phyloP scores from a whole-genome alignment of 2,329 filamentous ascomycete genomes.

The Fusarium transvaalense region DNA sequence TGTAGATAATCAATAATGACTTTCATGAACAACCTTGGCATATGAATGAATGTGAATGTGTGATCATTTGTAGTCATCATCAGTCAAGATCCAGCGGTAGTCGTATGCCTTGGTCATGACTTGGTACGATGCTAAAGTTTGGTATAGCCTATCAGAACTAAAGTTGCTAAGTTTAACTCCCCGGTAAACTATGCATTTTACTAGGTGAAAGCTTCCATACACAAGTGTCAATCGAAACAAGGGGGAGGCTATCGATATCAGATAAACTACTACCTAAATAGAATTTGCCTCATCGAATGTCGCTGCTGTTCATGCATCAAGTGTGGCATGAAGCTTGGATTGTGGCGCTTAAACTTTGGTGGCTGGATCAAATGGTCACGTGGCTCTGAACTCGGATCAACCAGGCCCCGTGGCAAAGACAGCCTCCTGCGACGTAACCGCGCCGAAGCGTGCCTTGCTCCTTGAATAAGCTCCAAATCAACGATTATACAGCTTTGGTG shows the following conservation, averaged over 20 bases:
- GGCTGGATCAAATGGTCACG: conserved; percentile 36
- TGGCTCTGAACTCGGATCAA: conserved; percentile 47
- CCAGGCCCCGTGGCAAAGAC: conserved; percentile 37
- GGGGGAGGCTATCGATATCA: conserved; percentile 16
- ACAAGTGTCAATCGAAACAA: conserved; percentile 1
- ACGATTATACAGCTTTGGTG: conserved; percentile 51
- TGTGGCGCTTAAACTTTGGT: conserved; percentile 7
- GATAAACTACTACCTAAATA: conserved; percentile 19
- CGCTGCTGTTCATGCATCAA: not conserved
- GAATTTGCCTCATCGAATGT: not conserved
- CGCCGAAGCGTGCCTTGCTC: conserved; percentile 46
- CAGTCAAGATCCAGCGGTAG: not conserved
- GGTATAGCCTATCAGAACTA: conserved; percentile 19
- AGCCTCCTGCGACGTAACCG: conserved; percentile 46
- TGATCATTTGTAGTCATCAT: not conserved
- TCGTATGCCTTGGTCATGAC: not conserved
- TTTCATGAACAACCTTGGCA: conserved; percentile 23
- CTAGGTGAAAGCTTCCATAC: conserved; percentile 4
- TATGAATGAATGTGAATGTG: not conserved
- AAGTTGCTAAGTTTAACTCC: conserved; percentile 1
- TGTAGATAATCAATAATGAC: conserved; percentile 44
- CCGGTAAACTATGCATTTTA: conserved; percentile 8
- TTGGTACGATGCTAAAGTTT: not conserved
- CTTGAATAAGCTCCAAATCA: conserved; percentile 50
- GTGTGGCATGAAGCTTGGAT: conserved; percentile 7